Base-by-base conservation (phyloP, 495 filamentous ascomycete genomes). In the Margaritispora aquatica region DNA sequence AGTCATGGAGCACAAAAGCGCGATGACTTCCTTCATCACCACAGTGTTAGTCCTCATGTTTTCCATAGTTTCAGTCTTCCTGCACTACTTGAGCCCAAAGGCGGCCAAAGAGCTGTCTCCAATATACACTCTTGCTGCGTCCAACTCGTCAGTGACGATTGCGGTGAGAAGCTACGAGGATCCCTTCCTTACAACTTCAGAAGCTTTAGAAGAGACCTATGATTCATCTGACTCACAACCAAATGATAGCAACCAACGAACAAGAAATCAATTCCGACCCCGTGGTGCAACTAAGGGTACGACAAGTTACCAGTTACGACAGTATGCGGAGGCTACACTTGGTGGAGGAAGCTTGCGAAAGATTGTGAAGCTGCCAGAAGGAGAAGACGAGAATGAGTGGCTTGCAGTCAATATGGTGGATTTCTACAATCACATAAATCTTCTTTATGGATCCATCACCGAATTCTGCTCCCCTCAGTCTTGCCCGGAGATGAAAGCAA, bases 391-490 rank as follows among this genome's bases (percentile, higher is more conserved):
- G 72, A 95, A 94, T 71, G 94, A 98, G 73, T 98, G 94, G 94
- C 75, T 97, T 60, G 94, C 94, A 23, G 95, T 97, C 51, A 97
- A 98, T 71, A 84, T 98, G 69, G 94, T 98, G 75, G 94, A 98
- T 72, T 98, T 98, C 75, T 98, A 97, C 84, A 98, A 97, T 75
- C 94, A 98, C 72, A 94, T 97, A 72, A 98, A 98, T 75, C 85
- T 98, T 24, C 87, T 98, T 55, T 98, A 98, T 72, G 94, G 94
- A 59, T 92, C 94, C 57, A 97, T 98, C 70, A 98, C 94, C 55
- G 94, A 98, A 68, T 98, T 97, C 75, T 98, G 94, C 77, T 97
- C 94, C 23, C 94, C 94, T 24, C 88, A 89, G 64, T 89, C 91
- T 54, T 98, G 94, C 70, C 94, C 93, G 1, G 94, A 97, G 76